A percentile compares a stretch with the other conserved stretches of the same genome.
Evolutionary conservation across 2,329 filamentous ascomycete genomes (phyloP).

Genomic region (Dichotomopilus funicola): DNA sequence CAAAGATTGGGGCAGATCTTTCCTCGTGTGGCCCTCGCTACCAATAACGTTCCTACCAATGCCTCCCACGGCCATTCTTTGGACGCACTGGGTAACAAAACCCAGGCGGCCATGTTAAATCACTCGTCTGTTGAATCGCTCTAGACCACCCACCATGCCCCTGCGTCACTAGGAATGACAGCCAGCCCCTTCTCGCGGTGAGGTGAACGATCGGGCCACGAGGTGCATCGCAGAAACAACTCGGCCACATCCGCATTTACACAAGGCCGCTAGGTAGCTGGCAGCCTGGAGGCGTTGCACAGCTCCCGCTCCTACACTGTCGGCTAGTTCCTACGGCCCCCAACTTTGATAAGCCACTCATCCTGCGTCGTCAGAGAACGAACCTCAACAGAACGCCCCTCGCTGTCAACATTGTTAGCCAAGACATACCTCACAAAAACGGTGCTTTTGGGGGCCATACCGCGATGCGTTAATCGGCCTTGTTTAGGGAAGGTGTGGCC

Average conservation of each 20-base stretch:
- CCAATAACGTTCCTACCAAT: too few relatives aligned
- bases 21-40: background rate
- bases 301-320: background rate
- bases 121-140: too few relatives aligned
- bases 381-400: background rate
- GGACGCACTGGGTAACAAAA: too few relatives aligned
- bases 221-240: background rate
- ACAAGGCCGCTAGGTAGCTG: background rate
- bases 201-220: background rate
- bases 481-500: slow-evolving; percentile 2
- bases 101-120: too few relatives aligned
- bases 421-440: background rate
- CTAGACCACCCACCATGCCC: background rate
- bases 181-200: background rate
- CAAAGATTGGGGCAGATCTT: background rate
- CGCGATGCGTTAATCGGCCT: background rate
- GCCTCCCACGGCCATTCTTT: too few relatives aligned
- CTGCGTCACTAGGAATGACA: background rate
- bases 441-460: background rate
- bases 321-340: slow-evolving; percentile 8
- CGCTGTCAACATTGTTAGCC: background rate
- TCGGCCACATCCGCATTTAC: background rate
- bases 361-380: too few relatives aligned
- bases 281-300: slow-evolving; percentile 8
- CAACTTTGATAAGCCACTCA: background rate